Percentiles rank a stretch among this genome's conserved stretches.
These are phyloP conservation scores for Xylaria sp. DNA, from an alignment of 2,329 filamentous ascomycete genomes.

Conservation along the genomic window DNA sequence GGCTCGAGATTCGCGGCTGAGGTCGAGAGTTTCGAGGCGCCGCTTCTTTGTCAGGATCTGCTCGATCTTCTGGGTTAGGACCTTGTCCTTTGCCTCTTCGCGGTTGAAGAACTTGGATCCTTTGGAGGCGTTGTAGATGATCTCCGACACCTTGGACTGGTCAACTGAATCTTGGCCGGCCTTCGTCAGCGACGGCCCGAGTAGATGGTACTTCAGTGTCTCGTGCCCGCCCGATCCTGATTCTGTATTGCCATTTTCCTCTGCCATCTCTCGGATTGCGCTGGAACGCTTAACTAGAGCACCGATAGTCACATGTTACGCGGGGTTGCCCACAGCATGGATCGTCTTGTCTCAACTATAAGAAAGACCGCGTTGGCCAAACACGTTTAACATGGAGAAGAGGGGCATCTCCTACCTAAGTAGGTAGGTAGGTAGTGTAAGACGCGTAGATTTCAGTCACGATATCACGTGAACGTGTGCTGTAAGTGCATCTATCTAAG, in stretches of 20 bases:
- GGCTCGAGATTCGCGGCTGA: constrained; percentile 76
- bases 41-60: constrained; percentile 79
- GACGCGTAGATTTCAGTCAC: constrained; percentile 30
- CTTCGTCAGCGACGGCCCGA: constrained; percentile 93
- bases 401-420: constrained; percentile 18
- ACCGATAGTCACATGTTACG: constrained; percentile 25
- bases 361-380: neutral
- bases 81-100: constrained; percentile 83
- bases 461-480: constrained; percentile 24
- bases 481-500: neutral
- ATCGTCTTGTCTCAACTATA: neutral
- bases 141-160: constrained; percentile 91
- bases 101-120: constrained; percentile 96
- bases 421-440: no score
- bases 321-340: neutral
- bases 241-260: constrained; percentile 25
- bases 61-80: constrained; percentile 86
- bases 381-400: constrained; percentile 20
- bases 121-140: constrained; percentile 97
- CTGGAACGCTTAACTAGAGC: constrained; percentile 1
- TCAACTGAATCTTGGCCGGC: constrained; percentile 94
- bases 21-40: constrained; percentile 78
- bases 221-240: constrained; percentile 49
- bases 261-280: constrained; percentile 25
- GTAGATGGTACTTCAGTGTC: constrained; percentile 86